These are phyloP conservation scores for Eruca vesicaria DNA, from an alignment of 441 rosid genomes.

Conservation along the genomic window DNA sequence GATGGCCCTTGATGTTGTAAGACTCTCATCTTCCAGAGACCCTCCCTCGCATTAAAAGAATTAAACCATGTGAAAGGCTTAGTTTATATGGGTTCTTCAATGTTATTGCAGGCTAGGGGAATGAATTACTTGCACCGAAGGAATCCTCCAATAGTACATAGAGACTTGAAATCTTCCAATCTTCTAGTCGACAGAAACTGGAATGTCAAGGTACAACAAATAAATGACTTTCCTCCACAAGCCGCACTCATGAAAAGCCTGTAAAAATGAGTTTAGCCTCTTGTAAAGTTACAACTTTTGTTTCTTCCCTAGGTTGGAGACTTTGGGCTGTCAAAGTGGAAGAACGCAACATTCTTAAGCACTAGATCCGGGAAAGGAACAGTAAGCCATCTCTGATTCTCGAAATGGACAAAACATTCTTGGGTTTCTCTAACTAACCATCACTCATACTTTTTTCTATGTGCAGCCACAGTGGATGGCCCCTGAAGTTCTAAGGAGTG, in stretches of 20 bases:
- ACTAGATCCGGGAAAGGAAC: constrained; percentile 86
- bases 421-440: not conserved
- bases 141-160: constrained; percentile 81
- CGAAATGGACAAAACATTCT: not conserved
- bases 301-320: constrained; percentile 68
- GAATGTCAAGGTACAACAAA: constrained; percentile 69
- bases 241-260: not conserved
- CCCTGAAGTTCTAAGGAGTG: constrained; percentile 83
- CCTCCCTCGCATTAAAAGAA: not conserved
- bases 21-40: constrained; percentile 25
- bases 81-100: not conserved
- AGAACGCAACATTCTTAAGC: constrained; percentile 71
- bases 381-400: constrained; percentile 35
- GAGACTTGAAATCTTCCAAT: constrained; percentile 88
- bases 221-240: not conserved
- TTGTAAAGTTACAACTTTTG: not conserved
- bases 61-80: not conserved
- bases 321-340: constrained; percentile 85
- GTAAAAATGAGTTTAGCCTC: not conserved
- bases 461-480: constrained; percentile 98
- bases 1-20: constrained; percentile 87
- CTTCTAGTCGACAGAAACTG: constrained; percentile 84
- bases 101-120: constrained; percentile 72
- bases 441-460: not conserved
- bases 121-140: constrained; percentile 89